A percentile compares a stretch with the other conserved stretches of the same genome.
These are phyloP conservation scores for Kluyveromyces wickerhamii DNA, from an alignment of 805 yeast genomes.

Conservation along the genomic window DNA sequence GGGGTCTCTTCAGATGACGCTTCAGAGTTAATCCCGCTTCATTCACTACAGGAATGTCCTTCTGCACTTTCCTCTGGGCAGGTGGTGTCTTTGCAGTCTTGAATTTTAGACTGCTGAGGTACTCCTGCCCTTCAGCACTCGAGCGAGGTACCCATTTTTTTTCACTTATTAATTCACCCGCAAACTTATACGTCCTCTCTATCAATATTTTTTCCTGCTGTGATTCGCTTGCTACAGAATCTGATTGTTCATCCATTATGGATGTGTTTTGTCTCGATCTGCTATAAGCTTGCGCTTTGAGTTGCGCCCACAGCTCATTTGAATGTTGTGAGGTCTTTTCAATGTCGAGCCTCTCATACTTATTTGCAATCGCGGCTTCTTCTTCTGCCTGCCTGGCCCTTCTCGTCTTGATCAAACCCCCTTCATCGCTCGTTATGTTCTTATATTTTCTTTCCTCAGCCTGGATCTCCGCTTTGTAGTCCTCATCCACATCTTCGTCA, in stretches of 20 bases:
- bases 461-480: constrained; percentile 24
- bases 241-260: constrained; percentile 16
- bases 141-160: constrained; percentile 66
- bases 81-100: constrained; percentile 11
- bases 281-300: constrained; percentile 33
- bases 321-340: constrained; percentile 35
- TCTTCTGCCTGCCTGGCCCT: constrained; percentile 46
- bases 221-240: constrained; percentile 1
- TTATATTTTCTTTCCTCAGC: constrained; percentile 35
- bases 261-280: constrained; percentile 22
- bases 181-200: constrained; percentile 75
- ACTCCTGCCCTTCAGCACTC: constrained; percentile 85
- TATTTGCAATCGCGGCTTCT: constrained; percentile 19
- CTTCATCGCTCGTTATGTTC: constrained; percentile 45
- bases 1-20: constrained; percentile 62
- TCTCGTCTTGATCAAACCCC: constrained; percentile 67
- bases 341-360: constrained; percentile 24
- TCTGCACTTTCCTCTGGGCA: constrained; percentile 10
- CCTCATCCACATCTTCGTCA: constrained; percentile 31
- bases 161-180: constrained; percentile 75
- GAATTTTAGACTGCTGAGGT: constrained; percentile 47
- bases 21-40: constrained; percentile 34
- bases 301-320: constrained; percentile 46
- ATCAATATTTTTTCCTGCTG: constrained; percentile 55
- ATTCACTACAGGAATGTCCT: constrained; percentile 3